A percentile compares a stretch with the other conserved stretches of the same genome.
Evolutionary conservation across 768 basidiomycete species (phyloP).

Genomic region (Baorangia bicolor): DNA sequence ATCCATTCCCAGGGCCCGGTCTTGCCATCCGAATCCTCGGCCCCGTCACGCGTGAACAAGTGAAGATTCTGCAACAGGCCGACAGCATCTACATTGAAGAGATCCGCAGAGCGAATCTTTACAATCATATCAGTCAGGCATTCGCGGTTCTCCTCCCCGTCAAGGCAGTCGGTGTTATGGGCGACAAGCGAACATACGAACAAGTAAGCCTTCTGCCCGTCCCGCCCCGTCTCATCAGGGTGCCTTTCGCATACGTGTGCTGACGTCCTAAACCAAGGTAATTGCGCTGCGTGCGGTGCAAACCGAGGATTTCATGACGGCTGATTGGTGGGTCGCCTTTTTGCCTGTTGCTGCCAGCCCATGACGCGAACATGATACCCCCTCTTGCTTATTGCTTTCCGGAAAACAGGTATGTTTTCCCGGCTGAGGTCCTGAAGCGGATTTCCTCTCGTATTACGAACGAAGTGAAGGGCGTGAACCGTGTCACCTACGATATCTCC

Average conservation of each 20-base stretch:
- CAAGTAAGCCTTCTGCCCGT: constrained; percentile 50
- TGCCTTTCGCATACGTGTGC: background rate
- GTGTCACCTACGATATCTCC: constrained; percentile 94
- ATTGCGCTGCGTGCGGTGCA: constrained; percentile 93
- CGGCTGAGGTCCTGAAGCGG: constrained; percentile 79
- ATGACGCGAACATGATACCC: background rate
- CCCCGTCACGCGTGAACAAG: constrained; percentile 91
- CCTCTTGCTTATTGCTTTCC: constrained; percentile 18
- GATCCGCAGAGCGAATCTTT: constrained; percentile 89
- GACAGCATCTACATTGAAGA: constrained; percentile 98
- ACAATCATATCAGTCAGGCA: constrained; percentile 93
- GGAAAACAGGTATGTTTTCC: constrained; percentile 87
- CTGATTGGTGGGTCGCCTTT: constrained; percentile 74
- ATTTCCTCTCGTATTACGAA: constrained; percentile 98
- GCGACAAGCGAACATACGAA: constrained; percentile 94
- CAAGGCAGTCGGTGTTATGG: constrained; percentile 96
- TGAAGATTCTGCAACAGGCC: constrained; percentile 85
- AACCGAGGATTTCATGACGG: constrained; percentile 99
- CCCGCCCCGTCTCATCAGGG: too few species aligned
- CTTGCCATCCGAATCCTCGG: constrained; percentile 98
- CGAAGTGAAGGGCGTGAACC: constrained; percentile 94
- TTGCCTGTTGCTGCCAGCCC: background rate
- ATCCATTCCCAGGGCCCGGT: constrained; percentile 98
- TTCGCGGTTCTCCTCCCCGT: constrained; percentile 97
- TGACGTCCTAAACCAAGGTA: constrained; percentile 47